phyloP scores from a whole-genome alignment of 139 green algal species.

The Picochlorum sp. region DNA sequence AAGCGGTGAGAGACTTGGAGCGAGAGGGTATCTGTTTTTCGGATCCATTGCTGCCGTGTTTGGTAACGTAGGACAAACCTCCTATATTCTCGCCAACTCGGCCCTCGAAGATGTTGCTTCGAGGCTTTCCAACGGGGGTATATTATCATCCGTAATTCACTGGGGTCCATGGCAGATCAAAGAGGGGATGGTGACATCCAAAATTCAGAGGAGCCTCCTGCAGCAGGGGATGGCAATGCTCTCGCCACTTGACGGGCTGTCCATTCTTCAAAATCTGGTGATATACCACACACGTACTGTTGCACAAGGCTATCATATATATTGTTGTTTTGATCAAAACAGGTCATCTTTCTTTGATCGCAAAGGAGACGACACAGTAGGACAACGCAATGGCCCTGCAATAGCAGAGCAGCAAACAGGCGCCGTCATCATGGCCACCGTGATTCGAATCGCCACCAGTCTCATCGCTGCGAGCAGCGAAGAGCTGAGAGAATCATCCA shows the following conservation, averaged over 20 bases:
- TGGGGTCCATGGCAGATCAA: constrained; percentile 37
- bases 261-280: no score
- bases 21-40: constrained; percentile 18
- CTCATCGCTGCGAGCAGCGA: background rate
- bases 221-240: background rate
- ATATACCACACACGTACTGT: no score
- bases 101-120: constrained; percentile 5
- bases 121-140: background rate
- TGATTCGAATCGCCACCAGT: background rate
- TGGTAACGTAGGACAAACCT: constrained; percentile 41
- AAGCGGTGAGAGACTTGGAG: background rate
- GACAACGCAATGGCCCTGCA: background rate
- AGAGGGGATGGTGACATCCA: background rate
- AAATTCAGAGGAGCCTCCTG: background rate
- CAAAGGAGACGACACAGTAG: no score
- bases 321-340: no score
- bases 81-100: constrained; percentile 47
- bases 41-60: constrained; percentile 38
- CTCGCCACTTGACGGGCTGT: background rate
- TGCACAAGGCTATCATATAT: no score
- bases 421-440: background rate
- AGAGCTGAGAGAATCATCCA: background rate
- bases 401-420: background rate
- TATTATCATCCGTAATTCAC: constrained; percentile 10
- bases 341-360: no score